Percentiles rank a stretch among this genome's conserved stretches.
These are phyloP conservation scores for Fremontodendron californicum DNA, from an alignment of 345 rosid genomes.

Conservation along the genomic window DNA sequence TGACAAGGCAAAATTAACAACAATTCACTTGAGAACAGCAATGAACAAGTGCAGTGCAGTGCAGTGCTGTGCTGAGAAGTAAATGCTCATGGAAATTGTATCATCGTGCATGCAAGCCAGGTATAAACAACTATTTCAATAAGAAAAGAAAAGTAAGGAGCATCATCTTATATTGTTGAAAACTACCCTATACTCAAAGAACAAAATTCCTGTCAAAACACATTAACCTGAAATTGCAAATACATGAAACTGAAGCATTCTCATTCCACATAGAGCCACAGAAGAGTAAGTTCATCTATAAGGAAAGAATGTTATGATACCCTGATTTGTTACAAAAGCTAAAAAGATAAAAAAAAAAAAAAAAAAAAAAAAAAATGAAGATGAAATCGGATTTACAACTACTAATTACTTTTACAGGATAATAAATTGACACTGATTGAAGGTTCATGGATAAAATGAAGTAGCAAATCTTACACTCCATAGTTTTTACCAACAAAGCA, in stretches of 20 bases:
- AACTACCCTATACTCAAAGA: not conserved
- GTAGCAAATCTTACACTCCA: conserved; percentile 23
- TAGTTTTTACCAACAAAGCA: conserved; percentile 6
- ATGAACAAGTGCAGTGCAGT: not conserved
- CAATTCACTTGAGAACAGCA: not conserved
- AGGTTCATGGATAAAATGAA: conserved; percentile 14
- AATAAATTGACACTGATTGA: not conserved
- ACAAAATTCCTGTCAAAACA: not conserved
- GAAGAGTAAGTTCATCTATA: not conserved
- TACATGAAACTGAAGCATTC: not conserved
- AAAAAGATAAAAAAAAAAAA: not conserved
- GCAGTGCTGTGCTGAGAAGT: not conserved
- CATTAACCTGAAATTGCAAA: not conserved
- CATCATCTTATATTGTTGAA: too few species aligned
- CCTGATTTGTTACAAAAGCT: not conserved
- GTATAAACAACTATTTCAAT: too few species aligned
- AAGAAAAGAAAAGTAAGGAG: too few species aligned
- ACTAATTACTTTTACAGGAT: not conserved
- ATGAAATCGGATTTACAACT: not conserved
- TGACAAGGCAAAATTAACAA: not conserved
- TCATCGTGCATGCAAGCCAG: too few species aligned
- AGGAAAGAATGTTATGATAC: not conserved
- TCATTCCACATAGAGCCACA: not conserved
- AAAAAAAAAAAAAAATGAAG: not conserved
- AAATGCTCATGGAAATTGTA: not conserved